phyloP scores from a whole-genome alignment of 164 flowering plant species.

The Sextonia rubra region DNA sequence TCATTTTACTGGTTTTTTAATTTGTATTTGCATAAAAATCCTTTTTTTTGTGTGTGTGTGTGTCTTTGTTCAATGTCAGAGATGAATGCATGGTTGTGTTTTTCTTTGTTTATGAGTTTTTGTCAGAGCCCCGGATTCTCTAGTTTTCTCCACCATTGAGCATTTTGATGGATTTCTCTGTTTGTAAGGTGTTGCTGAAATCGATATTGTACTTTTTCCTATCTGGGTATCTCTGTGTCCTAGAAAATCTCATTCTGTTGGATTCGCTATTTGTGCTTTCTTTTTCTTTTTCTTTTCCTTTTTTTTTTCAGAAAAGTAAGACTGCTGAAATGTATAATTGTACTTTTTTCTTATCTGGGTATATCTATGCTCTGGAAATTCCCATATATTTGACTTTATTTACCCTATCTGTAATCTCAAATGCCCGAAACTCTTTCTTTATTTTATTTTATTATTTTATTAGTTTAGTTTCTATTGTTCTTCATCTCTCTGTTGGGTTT shows the following conservation, averaged over 20 bases:
- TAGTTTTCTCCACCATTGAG: background rate
- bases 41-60: no score
- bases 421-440: background rate
- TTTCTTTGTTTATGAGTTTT: background rate
- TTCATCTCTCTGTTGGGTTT: background rate
- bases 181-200: background rate
- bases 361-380: background rate
- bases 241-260: background rate
- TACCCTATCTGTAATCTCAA: background rate
- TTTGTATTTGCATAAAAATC: background rate
- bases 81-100: background rate
- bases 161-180: background rate
- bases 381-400: background rate
- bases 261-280: no score
- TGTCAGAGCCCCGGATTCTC: background rate
- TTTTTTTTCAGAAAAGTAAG: no score
- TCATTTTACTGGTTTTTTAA: background rate
- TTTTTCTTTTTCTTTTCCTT: no score
- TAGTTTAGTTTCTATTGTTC: no score
- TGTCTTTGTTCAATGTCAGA: background rate
- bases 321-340: background rate
- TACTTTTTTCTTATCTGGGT: background rate
- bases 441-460: no score
- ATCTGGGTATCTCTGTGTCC: background rate
- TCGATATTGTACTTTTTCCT: background rate